Evolutionary conservation across 345 rosid species (phyloP), one percentile per base, ranked within the genome.

Genomic region (Abelmoschus esculentus): DNA sequence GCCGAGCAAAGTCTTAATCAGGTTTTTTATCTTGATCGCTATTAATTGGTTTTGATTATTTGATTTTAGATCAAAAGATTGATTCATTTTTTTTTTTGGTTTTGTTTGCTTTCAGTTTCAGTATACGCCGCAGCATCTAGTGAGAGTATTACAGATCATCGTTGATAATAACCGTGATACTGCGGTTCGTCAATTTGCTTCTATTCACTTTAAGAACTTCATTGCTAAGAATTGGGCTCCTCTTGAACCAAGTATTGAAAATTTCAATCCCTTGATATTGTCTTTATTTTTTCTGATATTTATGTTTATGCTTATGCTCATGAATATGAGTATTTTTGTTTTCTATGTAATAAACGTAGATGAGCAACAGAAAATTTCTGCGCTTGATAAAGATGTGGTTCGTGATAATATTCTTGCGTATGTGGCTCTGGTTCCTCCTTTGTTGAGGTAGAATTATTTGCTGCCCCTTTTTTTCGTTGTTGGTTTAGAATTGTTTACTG

Each of bases 191-290:
- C 99, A 96, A 74, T 87, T 87, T 61, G 99, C 99, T 36, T 87
- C 96, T 78, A 96, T 96, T 68, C 97, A 96, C 75, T 96, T 96
- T 79, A 96, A 96, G 78, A 92, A 96, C 79, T 92, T 92, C 77
- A 81, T 92, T 65, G 99, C 91, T 32, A 96, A 87, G 87, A 78
- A 92, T 64, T 96, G 99, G 99, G 78, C 81, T 13, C 97, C 96
- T 28, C 87, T 55, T 18, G 99, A 87, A 26, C 80, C 89, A 31
- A 81, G 86, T 83, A 61, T 34, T 11, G 2, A 34, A n/a, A 3
- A 7, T n/a, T 61, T 36, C 59, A 72, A 82, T 61, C 32, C 49
- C 18, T 34, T 47, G 8, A 9, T 29, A 5, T n/a, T 7, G 7
- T 36, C 34, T 60, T 8, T 7, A 7, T 5, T 66, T 38, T 62